These are phyloP conservation scores for Tuber melanosporum DNA, from an alignment of 495 filamentous ascomycete genomes.

Conservation along the genomic window DNA sequence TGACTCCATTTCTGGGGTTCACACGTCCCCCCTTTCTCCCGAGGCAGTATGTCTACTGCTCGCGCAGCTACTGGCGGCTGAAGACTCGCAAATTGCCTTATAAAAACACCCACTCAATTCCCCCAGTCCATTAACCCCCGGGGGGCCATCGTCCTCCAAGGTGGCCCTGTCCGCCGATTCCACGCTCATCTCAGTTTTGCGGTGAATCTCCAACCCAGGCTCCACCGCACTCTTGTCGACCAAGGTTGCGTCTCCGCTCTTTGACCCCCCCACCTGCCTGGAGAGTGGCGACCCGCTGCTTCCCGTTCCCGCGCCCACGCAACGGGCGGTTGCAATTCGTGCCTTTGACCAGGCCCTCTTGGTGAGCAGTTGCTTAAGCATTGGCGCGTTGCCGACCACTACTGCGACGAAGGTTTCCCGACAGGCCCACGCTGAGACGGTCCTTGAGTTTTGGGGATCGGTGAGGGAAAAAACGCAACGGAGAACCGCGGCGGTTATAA, in stretches of 20 bases:
- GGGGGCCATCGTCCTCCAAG: neutral
- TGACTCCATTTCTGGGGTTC: neutral
- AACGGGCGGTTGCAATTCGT: neutral
- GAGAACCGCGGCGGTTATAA: constrained; percentile 55
- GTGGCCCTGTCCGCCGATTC: neutral
- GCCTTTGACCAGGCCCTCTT: neutral
- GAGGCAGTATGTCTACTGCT: neutral
- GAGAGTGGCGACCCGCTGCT: neutral
- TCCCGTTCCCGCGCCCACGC: neutral
- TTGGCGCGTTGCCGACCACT: constrained; percentile 55
- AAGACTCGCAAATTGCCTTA: neutral
- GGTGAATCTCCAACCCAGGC: neutral
- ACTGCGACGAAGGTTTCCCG: constrained; percentile 60
- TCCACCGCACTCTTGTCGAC: neutral
- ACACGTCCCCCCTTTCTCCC: neutral
- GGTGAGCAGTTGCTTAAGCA: constrained; percentile 52
- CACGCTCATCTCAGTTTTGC: neutral
- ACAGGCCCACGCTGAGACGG: constrained; percentile 56
- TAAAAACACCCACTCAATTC: neutral
- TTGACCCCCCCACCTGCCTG: neutral
- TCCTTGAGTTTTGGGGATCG: constrained; percentile 14
- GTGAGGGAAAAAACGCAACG: constrained; percentile 56
- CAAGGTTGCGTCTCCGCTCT: neutral
- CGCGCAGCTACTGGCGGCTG: neutral
- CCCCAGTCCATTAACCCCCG: neutral